Evolutionary conservation across 768 basidiomycete species (phyloP).

Genomic region (Suillus subaureus): DNA sequence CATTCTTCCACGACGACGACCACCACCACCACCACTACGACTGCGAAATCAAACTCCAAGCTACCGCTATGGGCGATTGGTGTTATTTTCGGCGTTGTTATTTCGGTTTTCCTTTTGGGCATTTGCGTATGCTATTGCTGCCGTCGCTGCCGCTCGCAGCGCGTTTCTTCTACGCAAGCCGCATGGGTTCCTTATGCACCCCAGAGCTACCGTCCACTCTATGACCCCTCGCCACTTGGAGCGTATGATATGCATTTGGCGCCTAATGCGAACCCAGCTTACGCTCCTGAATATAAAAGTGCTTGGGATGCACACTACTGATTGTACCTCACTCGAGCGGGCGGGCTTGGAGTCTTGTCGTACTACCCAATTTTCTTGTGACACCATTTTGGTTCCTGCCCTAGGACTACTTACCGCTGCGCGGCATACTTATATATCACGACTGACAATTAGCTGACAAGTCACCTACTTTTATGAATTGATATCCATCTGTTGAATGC

Average conservation of each 20-base stretch:
- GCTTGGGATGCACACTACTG: constrained; percentile 28
- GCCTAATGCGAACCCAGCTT: constrained; percentile 13
- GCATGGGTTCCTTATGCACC: constrained; percentile 13
- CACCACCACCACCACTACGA: constrained; percentile 34
- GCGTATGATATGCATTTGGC: constrained; percentile 31
- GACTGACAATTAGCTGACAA: not conserved
- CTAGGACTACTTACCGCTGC: not conserved
- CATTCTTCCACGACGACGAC: constrained; percentile 33
- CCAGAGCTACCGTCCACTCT: constrained; percentile 24
- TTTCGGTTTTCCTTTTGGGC: constrained; percentile 15
- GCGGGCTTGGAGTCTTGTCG: not conserved
- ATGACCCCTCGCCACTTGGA: constrained; percentile 31
- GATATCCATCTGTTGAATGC: not conserved
- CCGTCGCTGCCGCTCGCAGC: constrained; percentile 17
- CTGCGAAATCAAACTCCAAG: constrained; percentile 24
- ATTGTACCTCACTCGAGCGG: not conserved
- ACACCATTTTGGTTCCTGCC: not conserved
- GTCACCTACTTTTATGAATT: not conserved
- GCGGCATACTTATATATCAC: not conserved
- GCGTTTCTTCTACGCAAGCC: constrained; percentile 1
- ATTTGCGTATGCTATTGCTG: constrained; percentile 9
- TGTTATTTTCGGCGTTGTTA: constrained; percentile 13
- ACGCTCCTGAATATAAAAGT: constrained; percentile 20
- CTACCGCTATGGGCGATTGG: constrained; percentile 17
- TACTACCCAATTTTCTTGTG: not conserved